Evolutionary conservation across 441 rosid genomes (phyloP).

Genomic region (Adansonia grandidieri): DNA sequence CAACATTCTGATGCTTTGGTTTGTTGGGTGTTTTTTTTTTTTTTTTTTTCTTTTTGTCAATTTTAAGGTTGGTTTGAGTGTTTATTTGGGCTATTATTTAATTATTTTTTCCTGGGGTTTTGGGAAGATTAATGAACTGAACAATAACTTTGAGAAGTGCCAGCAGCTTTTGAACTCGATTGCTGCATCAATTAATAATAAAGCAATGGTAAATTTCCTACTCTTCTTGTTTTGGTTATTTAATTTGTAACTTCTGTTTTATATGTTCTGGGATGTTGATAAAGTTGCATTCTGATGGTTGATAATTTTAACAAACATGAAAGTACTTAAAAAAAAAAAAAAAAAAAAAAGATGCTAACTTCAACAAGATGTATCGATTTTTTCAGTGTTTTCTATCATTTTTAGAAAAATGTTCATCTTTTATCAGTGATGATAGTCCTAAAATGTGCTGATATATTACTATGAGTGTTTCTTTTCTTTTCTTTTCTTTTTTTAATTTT

Average conservation of each 20-base stretch:
- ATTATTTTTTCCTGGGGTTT: not conserved
- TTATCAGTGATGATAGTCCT: not conserved
- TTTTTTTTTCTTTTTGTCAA: not conserved
- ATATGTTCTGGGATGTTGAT: not conserved
- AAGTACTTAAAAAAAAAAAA: not conserved
- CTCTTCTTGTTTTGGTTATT: not conserved
- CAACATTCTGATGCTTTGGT: conserved; percentile 89
- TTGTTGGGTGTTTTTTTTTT: conserved; percentile 24
- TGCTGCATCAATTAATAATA: conserved; percentile 62
- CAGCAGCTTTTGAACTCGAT: conserved; percentile 88
- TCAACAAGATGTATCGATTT: not conserved
- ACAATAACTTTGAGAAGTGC: conserved; percentile 84
- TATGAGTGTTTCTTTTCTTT: not conserved
- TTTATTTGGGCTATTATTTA: conserved; percentile 8
- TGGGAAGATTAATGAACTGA: conserved; percentile 67
- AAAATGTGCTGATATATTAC: not conserved
- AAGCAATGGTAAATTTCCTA: conserved; percentile 59
- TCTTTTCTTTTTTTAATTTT: not conserved
- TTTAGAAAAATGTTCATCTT: not conserved
- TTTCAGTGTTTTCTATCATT: not conserved
- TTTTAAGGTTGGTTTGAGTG: conserved; percentile 6
- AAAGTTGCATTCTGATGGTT: not conserved
- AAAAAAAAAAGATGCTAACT: not conserved
- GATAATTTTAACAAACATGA: not conserved
- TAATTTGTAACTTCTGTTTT: not conserved